Conservation (phyloP, 2,329 filamentous ascomycete species). For the Huntiella abstrusa region DNA sequence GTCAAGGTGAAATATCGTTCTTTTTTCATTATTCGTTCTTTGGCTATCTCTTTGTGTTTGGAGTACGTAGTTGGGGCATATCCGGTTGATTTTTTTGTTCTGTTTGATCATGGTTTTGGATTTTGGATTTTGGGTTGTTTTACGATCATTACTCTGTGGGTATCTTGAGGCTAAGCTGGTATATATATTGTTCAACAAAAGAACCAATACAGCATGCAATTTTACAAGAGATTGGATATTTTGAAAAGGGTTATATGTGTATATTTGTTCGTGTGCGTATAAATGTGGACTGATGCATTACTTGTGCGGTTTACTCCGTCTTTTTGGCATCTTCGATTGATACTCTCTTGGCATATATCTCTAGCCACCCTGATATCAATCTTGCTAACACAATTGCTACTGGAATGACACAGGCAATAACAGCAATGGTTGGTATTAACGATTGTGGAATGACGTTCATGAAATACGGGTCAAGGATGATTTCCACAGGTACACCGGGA, state of each 20-base stretch:
- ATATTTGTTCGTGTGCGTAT: no score
- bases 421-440: constrained; percentile 50
- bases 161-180: no score
- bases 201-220: no score
- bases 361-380: constrained; percentile 3
- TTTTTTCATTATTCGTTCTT: no score
- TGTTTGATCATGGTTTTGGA: neutral
- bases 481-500: constrained; percentile 56
- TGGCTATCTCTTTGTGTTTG: no score
- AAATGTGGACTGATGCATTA: no score
- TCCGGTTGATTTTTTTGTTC: neutral
- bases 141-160: no score
- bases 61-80: no score
- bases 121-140: constrained; percentile 1
- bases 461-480: constrained; percentile 73
- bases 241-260: no score
- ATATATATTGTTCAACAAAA: no score
- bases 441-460: constrained; percentile 64
- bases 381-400: constrained; percentile 5
- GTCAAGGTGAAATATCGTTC: no score
- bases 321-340: constrained; percentile 21
- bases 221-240: no score
- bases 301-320: constrained; percentile 13
- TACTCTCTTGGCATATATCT: constrained; percentile 14
- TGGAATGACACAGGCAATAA: constrained; percentile 42